Evolutionary conservation across 352 stramenopile species (phyloP), one percentile per base, ranked within the genome.

Genomic region (Globisporangium rhizosaccharum): DNA sequence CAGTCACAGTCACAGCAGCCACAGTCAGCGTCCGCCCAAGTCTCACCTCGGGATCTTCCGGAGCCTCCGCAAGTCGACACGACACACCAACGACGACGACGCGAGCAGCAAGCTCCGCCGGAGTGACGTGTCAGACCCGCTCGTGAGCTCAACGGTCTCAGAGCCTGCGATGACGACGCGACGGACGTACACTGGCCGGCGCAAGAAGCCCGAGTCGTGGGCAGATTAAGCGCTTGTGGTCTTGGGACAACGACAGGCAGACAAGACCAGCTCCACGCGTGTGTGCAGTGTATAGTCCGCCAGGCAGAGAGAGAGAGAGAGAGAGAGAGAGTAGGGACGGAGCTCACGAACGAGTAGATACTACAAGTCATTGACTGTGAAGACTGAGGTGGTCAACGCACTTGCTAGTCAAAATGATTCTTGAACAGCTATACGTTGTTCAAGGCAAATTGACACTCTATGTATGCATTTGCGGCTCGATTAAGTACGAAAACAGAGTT

Each of bases 201-300:
- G 77, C 44, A 92, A 92, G 78, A 92, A 92, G 71, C 82, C 82
- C 14, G 57, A 67, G 59, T 79, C 75, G n/a, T 92, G 82, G 82
- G 78, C 66, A 28, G 78, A 90, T 46, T 91, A 71, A 79, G 54
- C 49, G 51, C 41, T 15, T 14, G 41, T 36, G 4, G 30, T 36
- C 8, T 36, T 8, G 8, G 30, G 30, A 36, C 4, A 36, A 9
- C 30, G 30, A 36, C 30, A 36, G 30, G 30, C 8, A 36, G 30
- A 4, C 30, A 4, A 36, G 30, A 36, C 30, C 30, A 36, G 30
- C 30, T 4, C 30, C 8, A 36, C 30, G 30, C 30, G 8, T 8
- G 30, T 36, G 30, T 36, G 30, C 30, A 4, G 8, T 4, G 30
- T 8, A 36, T 4, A 36, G 30, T 8, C 4, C 30, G 8, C 8